phyloP scores from a whole-genome alignment of 1,139 yeast species.

The Yueomyces sp. region DNA sequence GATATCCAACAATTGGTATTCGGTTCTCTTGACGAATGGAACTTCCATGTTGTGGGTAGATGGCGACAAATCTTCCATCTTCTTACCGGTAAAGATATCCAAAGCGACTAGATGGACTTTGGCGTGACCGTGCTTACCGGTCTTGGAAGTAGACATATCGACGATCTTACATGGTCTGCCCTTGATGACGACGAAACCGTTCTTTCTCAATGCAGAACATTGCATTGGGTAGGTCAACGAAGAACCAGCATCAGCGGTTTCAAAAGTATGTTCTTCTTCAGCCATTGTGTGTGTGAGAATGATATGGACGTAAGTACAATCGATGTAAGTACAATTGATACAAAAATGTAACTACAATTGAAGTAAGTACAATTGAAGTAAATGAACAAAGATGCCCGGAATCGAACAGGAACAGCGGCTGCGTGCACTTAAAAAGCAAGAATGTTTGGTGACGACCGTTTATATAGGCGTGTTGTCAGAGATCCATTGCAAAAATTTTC shows the following conservation, averaged over 20 bases:
- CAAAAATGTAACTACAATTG: too few species aligned
- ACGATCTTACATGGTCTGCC: constrained; percentile 99
- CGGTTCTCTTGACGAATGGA: constrained; percentile 92
- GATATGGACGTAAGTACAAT: neutral
- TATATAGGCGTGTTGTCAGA: too few species aligned
- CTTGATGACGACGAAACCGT: constrained; percentile 97
- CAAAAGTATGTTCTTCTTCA: constrained; percentile 83
- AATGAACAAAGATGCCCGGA: too few species aligned
- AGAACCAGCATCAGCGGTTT: constrained; percentile 98
- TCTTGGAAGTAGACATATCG: constrained; percentile 99
- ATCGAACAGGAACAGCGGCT: too few species aligned
- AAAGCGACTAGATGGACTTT: constrained; percentile 98
- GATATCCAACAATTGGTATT: constrained; percentile 93
- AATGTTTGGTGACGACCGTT: too few species aligned
- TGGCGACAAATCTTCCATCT: constrained; percentile 98
- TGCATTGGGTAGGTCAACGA: constrained; percentile 98
- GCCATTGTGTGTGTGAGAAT: constrained; percentile 35
- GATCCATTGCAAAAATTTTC: too few species aligned
- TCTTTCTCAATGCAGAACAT: constrained; percentile 99
- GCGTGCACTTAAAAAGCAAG: too few species aligned
- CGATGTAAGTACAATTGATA: too few species aligned
- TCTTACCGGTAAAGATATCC: constrained; percentile 98
- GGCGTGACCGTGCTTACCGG: constrained; percentile 99
- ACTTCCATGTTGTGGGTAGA: constrained; percentile 99
- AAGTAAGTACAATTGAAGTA: too few species aligned